Evolutionary conservation across 2,329 filamentous ascomycete genomes (phyloP).

Genomic region (Magnaporthiopsis incrustans): DNA sequence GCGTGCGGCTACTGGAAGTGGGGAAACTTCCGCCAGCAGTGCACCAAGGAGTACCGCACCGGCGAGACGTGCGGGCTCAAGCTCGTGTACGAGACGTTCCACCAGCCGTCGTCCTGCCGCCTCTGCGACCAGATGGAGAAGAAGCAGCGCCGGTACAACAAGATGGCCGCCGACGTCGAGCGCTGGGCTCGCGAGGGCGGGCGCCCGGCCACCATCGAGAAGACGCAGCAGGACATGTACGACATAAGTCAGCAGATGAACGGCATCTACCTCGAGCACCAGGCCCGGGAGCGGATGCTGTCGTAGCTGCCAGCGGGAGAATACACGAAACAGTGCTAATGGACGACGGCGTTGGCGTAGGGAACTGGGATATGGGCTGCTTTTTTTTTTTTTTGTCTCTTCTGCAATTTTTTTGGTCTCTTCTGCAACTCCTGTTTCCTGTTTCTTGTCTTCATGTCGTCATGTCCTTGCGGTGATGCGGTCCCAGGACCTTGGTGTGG

Average conservation of each 20-base stretch:
- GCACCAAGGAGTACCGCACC: constrained; percentile 88
- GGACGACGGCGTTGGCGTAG: no score
- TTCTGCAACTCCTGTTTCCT: no score
- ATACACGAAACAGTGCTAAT: no score
- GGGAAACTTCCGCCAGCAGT: constrained; percentile 88
- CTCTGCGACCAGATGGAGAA: constrained; percentile 84
- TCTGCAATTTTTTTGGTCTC: no score
- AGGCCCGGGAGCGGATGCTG: constrained; percentile 29
- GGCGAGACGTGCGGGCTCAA: constrained; percentile 95
- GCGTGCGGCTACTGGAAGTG: constrained; percentile 88
- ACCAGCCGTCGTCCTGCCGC: constrained; percentile 61
- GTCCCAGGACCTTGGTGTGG: no score
- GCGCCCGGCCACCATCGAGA: constrained; percentile 63
- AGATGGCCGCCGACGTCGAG: constrained; percentile 65
- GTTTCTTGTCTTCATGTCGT: no score
- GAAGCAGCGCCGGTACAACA: constrained; percentile 66
- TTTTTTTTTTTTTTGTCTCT: no score
- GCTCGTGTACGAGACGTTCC: constrained; percentile 69
- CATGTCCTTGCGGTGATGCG: no score
- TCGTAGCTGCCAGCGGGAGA: constrained; percentile 16
- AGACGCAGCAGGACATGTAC: constrained; percentile 60
- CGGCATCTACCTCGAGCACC: constrained; percentile 33
- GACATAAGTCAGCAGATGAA: constrained; percentile 55
- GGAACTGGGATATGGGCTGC: no score
- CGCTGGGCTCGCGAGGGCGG: constrained; percentile 74